A percentile compares a stretch with the other conserved stretches of the same genome.
These are phyloP conservation scores for Phytomonas francai DNA, from an alignment of 208 protist genomes.

Conservation along the genomic window DNA sequence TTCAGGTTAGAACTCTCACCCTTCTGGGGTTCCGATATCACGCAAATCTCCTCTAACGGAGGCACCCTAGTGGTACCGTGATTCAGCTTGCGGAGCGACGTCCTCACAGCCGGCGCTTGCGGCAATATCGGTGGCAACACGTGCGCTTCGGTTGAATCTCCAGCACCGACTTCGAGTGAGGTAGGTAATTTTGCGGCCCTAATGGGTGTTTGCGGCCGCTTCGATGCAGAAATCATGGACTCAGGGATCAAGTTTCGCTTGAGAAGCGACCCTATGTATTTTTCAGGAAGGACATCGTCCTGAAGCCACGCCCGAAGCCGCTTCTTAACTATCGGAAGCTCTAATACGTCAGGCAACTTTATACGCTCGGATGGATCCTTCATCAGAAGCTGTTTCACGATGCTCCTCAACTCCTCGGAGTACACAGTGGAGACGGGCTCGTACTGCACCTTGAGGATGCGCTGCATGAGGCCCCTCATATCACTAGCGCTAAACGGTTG, in stretches of 20 bases:
- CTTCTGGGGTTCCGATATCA: not conserved
- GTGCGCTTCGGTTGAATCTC: not conserved
- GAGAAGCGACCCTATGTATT: conserved; percentile 67
- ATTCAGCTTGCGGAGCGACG: not conserved
- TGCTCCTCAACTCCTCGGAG: conserved; percentile 59
- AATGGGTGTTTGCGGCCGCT: not conserved
- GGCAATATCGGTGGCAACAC: not conserved
- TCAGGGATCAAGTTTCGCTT: conserved; percentile 53
- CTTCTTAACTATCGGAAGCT: conserved; percentile 61
- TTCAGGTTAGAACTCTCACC: not conserved
- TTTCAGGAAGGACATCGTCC: conserved; percentile 48
- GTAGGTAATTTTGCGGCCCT: not conserved
- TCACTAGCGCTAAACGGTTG: conserved; percentile 88
- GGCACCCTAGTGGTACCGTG: not conserved
- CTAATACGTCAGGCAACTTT: conserved; percentile 53
- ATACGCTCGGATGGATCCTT: conserved; percentile 67
- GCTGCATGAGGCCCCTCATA: conserved; percentile 85
- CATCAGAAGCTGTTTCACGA: conserved; percentile 68
- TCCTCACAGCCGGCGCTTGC: not conserved
- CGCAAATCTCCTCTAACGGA: not conserved
- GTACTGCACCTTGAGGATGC: conserved; percentile 84
- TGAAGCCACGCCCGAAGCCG: conserved; percentile 71
- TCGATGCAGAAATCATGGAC: conserved; percentile 11
- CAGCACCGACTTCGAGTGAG: not conserved
- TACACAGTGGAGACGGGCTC: conserved; percentile 69